Evolutionary conservation across 2,329 filamentous ascomycete genomes (phyloP).

Genomic region (Cordyceps pruinosa): DNA sequence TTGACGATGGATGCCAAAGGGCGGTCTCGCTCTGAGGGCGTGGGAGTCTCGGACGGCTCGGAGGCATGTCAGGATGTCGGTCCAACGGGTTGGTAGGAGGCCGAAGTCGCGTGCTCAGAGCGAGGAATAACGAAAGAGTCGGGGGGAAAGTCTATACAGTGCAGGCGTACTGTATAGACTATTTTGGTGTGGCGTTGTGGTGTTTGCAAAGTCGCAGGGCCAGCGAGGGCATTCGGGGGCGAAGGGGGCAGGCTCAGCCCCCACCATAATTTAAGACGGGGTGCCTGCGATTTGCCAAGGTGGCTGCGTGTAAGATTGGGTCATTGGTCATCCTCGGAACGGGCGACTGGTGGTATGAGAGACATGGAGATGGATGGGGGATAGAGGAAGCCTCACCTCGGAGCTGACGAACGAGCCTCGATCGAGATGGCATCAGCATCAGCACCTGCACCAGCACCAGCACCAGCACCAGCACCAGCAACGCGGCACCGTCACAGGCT

Average conservation of each 20-base stretch:
- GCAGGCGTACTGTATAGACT: conserved; percentile 4
- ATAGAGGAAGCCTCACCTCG: background rate
- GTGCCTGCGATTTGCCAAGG: background rate
- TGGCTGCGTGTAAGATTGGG: background rate
- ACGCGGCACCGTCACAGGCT: background rate
- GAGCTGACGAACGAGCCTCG: background rate
- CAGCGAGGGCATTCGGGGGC: conserved; percentile 2
- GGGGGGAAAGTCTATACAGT: conserved; percentile 7
- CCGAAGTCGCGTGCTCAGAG: conserved; percentile 10
- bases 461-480: too few relatives aligned
- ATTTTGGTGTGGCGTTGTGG: conserved; percentile 6
- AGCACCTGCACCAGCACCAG: too few relatives aligned
- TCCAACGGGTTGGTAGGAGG: background rate
- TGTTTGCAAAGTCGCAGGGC: background rate
- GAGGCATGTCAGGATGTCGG: conserved; percentile 9
- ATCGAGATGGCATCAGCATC: too few relatives aligned
- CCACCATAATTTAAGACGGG: conserved; percentile 1
- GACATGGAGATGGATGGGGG: background rate
- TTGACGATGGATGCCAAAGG: background rate
- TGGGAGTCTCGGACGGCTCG: conserved; percentile 8
- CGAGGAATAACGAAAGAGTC: conserved; percentile 6
- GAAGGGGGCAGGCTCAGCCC: conserved; percentile 1
- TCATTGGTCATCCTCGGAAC: background rate
- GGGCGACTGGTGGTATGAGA: too few relatives aligned
- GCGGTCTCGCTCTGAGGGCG: background rate